Percentiles rank a stretch among this genome's conserved stretches.
Evolutionary conservation across 352 stramenopile species (phyloP).

Genomic region (Pythium myriotylum): DNA sequence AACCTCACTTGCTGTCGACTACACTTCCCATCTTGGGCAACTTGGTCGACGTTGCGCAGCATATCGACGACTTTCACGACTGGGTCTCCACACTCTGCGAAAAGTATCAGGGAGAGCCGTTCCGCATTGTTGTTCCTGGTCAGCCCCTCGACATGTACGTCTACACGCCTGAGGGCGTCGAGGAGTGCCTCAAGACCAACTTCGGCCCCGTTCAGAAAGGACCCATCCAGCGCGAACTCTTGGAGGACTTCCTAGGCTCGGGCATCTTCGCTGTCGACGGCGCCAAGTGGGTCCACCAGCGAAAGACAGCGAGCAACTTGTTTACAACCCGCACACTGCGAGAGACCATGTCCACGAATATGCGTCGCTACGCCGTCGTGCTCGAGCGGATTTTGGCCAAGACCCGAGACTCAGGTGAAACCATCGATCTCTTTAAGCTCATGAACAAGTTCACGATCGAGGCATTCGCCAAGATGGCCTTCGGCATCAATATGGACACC

Average conservation of each 20-base stretch:
- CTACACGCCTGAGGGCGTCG: conserved; percentile 43
- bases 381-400: conserved; percentile 28
- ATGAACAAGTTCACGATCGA: conserved; percentile 57
- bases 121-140: conserved; percentile 36
- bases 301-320: conserved; percentile 55
- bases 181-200: conserved; percentile 61
- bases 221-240: conserved; percentile 22
- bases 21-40: conserved; percentile 39
- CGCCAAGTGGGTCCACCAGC: conserved; percentile 52
- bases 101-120: conserved; percentile 37
- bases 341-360: conserved; percentile 49
- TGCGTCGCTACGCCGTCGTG: conserved; percentile 5
- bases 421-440: conserved; percentile 44
- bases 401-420: conserved; percentile 7
- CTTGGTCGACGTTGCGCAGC: conserved; percentile 38
- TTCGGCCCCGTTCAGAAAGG: conserved; percentile 79
- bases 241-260: conserved; percentile 42
- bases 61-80: conserved; percentile 41
- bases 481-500: conserved; percentile 51
- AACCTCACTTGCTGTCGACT: conserved; percentile 1
- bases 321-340: conserved; percentile 48
- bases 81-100: conserved; percentile 41
- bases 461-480: conserved; percentile 56
- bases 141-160: conserved; percentile 40
- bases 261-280: conserved; percentile 59